Evolutionary conservation across 2,329 filamentous ascomycete species (phyloP).

Genomic region (Trichoderma lentiforme): DNA sequence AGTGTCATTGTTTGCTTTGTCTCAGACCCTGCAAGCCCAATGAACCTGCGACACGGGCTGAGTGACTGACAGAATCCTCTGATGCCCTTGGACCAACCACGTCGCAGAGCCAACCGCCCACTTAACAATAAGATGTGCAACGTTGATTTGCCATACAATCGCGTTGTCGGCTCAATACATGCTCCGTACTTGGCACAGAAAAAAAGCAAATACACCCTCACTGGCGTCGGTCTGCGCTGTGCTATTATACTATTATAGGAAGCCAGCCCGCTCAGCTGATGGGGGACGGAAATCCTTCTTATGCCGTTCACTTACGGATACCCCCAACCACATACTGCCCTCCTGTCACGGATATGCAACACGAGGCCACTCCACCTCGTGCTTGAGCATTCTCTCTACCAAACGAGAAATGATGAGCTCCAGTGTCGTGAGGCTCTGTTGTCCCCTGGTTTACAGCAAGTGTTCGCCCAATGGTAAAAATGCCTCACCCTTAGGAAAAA

Average conservation of each 20-base stretch:
- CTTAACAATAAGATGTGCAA: not conserved
- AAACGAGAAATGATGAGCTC: not conserved
- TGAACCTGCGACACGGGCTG: not conserved
- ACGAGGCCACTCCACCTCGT: not conserved
- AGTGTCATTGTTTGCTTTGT: not conserved
- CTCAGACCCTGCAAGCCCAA: not conserved
- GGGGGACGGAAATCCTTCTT: not conserved
- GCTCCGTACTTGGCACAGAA: not conserved
- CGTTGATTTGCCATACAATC: not conserved
- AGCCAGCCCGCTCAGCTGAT: not conserved
- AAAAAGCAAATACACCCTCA: not conserved
- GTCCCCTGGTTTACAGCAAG: not conserved
- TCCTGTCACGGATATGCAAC: not conserved
- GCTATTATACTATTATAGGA: too few relatives aligned
- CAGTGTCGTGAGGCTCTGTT: constrained; percentile 1
- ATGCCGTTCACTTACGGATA: not conserved
- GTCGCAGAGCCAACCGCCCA: not conserved
- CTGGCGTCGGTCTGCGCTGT: not conserved
- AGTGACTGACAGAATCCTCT: not conserved
- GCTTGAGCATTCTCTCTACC: not conserved
- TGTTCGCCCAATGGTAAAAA: not conserved
- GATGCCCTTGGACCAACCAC: not conserved
- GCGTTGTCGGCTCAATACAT: not conserved
- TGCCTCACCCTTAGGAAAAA: not conserved
- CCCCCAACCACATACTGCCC: not conserved